Evolutionary conservation across 371 early-diverging fungal genomes (phyloP).

Genomic region (Fennellomyces sp.): DNA sequence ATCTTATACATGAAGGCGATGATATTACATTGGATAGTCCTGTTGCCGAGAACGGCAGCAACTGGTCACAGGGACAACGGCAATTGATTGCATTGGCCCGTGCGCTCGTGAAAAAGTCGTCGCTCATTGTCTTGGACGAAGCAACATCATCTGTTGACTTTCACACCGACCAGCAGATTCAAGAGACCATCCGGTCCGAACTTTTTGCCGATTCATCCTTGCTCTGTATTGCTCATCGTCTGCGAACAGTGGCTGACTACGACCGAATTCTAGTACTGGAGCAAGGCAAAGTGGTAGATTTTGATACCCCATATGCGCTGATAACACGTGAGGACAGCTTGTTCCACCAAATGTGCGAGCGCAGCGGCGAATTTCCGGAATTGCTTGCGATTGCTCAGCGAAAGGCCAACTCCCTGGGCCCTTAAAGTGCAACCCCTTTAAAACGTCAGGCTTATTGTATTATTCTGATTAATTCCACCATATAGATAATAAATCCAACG

Average conservation of each 20-base stretch:
- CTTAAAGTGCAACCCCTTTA: too few species aligned
- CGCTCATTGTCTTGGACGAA: slow-evolving; percentile 86
- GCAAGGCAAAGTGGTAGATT: slow-evolving; percentile 79
- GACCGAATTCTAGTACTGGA: slow-evolving; percentile 86
- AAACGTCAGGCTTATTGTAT: too few species aligned
- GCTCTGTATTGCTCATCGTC: slow-evolving; percentile 81
- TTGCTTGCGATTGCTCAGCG: slow-evolving; percentile 39
- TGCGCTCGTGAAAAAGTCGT: slow-evolving; percentile 75
- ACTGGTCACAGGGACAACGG: slow-evolving; percentile 86
- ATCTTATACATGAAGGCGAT: slow-evolving; percentile 52
- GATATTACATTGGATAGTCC: slow-evolving; percentile 61
- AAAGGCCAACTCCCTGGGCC: slow-evolving; percentile 10
- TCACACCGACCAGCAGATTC: slow-evolving; percentile 77
- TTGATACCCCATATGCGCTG: slow-evolving; percentile 65
- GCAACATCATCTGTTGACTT: slow-evolving; percentile 84
- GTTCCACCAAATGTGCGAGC: slow-evolving; percentile 70
- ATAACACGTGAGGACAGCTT: slow-evolving; percentile 55
- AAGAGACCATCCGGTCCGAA: slow-evolving; percentile 77
- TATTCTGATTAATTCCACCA: too few species aligned
- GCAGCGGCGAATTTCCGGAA: slow-evolving; percentile 64
- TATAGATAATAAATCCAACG: too few species aligned
- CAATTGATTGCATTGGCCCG: slow-evolving; percentile 89
- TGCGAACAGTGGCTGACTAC: slow-evolving; percentile 90
- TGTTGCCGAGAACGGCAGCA: slow-evolving; percentile 76
- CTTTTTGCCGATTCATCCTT: slow-evolving; percentile 68